Evolutionary conservation across 1,284 basidiomycete species (phyloP).

Genomic region (Melampsora americana): DNA sequence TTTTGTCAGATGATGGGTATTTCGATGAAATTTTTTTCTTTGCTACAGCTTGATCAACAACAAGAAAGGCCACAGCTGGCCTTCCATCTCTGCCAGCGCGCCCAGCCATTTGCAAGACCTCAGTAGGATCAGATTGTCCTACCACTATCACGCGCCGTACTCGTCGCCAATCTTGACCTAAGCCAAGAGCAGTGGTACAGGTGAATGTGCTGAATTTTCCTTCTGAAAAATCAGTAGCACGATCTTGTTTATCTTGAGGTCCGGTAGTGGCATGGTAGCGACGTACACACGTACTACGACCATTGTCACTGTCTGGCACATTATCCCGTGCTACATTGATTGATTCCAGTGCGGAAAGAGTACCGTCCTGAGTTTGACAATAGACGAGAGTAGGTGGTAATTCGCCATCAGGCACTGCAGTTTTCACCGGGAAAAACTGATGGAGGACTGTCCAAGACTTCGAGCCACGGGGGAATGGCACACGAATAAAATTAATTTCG

Average conservation of each 20-base stretch:
- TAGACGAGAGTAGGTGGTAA: background rate
- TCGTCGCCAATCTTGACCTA: too few relatives aligned
- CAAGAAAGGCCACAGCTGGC: background rate
- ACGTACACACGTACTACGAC: background rate
- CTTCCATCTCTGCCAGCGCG: background rate
- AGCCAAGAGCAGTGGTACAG: background rate
- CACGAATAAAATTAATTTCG: background rate
- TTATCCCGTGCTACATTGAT: background rate
- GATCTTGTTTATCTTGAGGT: background rate
- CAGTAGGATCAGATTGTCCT: background rate
- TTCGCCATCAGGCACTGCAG: background rate
- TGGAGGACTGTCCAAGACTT: background rate
- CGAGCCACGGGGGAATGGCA: background rate
- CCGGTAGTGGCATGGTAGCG: background rate
- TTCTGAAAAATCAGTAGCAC: background rate
- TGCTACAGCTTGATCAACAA: background rate
- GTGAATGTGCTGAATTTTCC: background rate
- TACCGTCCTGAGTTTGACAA: background rate
- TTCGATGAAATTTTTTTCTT: background rate
- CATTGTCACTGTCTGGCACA: background rate
- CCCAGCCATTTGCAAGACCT: background rate
- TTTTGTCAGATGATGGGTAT: background rate
- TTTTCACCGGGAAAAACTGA: background rate
- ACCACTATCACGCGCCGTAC: background rate
- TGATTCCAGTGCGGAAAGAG: background rate